Conservation (phyloP, 2,329 filamentous ascomycete species). For the Alternaria sp. region DNA sequence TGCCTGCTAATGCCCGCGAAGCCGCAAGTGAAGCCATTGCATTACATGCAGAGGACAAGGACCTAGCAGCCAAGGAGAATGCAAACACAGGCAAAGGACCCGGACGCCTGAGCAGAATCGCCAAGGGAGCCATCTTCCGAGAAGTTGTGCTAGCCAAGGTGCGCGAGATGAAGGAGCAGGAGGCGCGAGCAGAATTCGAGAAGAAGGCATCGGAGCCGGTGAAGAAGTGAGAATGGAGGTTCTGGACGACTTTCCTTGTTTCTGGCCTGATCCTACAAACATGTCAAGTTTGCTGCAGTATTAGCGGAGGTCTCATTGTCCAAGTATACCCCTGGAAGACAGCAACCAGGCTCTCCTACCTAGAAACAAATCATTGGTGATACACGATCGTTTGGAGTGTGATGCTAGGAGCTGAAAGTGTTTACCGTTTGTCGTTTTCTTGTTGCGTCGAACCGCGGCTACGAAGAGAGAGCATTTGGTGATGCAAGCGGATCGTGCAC, state of each 20-base stretch:
- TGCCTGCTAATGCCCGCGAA: constrained; percentile 69
- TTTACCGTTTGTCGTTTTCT: not conserved
- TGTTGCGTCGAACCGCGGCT: constrained; percentile 7
- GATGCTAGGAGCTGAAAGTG: not conserved
- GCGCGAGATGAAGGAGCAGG: constrained; percentile 86
- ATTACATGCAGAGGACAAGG: constrained; percentile 42
- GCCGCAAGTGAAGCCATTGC: constrained; percentile 61
- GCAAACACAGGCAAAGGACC: constrained; percentile 52
- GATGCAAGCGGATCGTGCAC: constrained; percentile 17
- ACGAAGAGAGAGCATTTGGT: constrained; percentile 5
- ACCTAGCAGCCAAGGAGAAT: constrained; percentile 42
- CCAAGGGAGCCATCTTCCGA: constrained; percentile 81
- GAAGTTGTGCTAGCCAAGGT: constrained; percentile 96
- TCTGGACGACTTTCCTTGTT: constrained; percentile 9
- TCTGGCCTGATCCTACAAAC: constrained; percentile 23
- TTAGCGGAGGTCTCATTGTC: constrained; percentile 34
- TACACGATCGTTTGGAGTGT: constrained; percentile 7
- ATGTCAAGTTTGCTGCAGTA: constrained; percentile 33
- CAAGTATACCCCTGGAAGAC: constrained; percentile 42
- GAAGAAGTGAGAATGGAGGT: constrained; percentile 34
- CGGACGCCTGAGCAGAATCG: constrained; percentile 64
- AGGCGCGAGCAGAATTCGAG: constrained; percentile 75
- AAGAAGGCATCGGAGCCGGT: constrained; percentile 59
- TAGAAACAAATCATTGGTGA: constrained; percentile 24
- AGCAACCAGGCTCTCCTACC: constrained; percentile 30